A percentile compares a stretch with the other conserved stretches of the same genome.
phyloP scores from a whole-genome alignment of 345 rosid species.

The Citrus cavaleriei region DNA sequence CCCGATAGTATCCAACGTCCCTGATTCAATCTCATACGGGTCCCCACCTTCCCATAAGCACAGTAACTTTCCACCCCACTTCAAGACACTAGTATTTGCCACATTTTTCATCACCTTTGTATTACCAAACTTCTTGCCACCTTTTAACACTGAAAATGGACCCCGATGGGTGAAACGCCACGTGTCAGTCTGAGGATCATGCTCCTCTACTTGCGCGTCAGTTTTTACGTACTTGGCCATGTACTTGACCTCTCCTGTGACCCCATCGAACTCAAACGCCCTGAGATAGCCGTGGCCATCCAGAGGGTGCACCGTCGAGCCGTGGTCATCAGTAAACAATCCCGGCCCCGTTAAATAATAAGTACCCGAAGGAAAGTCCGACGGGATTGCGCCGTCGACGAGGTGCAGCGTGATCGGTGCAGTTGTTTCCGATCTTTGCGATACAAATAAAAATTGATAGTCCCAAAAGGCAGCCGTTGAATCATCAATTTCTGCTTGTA shows the following conservation, averaged over 20 bases:
- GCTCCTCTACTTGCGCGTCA: slow-evolving; percentile 82
- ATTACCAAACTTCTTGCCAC: slow-evolving; percentile 67
- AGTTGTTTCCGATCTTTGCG: slow-evolving; percentile 62
- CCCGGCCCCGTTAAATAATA: slow-evolving; percentile 89
- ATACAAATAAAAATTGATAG: slow-evolving; percentile 76
- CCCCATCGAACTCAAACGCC: slow-evolving; percentile 56
- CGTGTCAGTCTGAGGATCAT: slow-evolving; percentile 57
- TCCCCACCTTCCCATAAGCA: slow-evolving; percentile 97
- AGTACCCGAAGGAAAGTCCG: slow-evolving; percentile 76
- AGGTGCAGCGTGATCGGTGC: slow-evolving; percentile 42
- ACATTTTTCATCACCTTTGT: slow-evolving; percentile 94
- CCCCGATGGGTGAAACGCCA: slow-evolving; percentile 85
- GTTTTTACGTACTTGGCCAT: slow-evolving; percentile 80
- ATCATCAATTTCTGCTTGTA: slow-evolving; percentile 27
- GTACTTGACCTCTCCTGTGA: slow-evolving; percentile 40
- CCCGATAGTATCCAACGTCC: slow-evolving; percentile 67
- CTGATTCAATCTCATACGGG: slow-evolving; percentile 74
- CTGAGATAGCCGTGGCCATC: slow-evolving; percentile 93
- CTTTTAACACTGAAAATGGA: slow-evolving; percentile 79
- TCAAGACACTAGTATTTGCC: slow-evolving; percentile 81
- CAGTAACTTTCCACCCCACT: slow-evolving; percentile 69
- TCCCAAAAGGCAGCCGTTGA: slow-evolving; percentile 67
- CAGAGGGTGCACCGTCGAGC: slow-evolving; percentile 87
- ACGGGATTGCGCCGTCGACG: slow-evolving; percentile 58
- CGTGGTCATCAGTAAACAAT: slow-evolving; percentile 76